Percentiles rank a stretch among this genome's conserved stretches.
phyloP scores from a whole-genome alignment of 2,329 filamentous ascomycete genomes.

The Colletotrichum chrysophilum region DNA sequence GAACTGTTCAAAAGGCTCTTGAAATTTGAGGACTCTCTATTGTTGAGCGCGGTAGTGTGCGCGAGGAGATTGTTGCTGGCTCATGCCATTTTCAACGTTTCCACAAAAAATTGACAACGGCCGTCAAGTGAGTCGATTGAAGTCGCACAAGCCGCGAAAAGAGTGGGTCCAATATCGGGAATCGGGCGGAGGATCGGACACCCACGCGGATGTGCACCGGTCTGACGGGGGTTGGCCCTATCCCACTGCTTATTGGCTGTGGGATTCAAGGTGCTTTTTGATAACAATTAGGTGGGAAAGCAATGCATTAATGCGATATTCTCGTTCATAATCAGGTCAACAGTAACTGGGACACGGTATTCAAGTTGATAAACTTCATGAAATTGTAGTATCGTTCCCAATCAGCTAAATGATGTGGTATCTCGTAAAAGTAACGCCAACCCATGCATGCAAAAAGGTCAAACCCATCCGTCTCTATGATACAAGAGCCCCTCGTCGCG shows the following conservation, averaged over 20 bases:
- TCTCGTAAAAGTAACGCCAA: slow-evolving; percentile 17
- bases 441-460: slow-evolving; percentile 11
- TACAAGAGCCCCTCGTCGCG: background rate
- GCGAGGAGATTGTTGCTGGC: background rate
- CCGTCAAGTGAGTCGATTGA: background rate
- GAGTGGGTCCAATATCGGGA: background rate
- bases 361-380: background rate
- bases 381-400: slow-evolving; percentile 3
- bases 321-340: background rate
- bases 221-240: background rate
- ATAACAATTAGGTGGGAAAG: too few species aligned
- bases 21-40: background rate
- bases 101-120: background rate
- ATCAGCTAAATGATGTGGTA: slow-evolving; percentile 20
- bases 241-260: background rate
- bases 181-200: background rate
- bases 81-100: background rate
- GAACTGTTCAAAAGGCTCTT: background rate
- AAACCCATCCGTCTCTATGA: background rate
- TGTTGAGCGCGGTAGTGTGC: background rate
- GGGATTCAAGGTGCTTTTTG: background rate
- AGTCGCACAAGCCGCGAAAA: background rate
- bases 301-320: background rate
- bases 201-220: background rate
- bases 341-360: background rate